Evolutionary conservation across 2,329 filamentous ascomycete genomes (phyloP).

Genomic region (Diplodia corticola): DNA sequence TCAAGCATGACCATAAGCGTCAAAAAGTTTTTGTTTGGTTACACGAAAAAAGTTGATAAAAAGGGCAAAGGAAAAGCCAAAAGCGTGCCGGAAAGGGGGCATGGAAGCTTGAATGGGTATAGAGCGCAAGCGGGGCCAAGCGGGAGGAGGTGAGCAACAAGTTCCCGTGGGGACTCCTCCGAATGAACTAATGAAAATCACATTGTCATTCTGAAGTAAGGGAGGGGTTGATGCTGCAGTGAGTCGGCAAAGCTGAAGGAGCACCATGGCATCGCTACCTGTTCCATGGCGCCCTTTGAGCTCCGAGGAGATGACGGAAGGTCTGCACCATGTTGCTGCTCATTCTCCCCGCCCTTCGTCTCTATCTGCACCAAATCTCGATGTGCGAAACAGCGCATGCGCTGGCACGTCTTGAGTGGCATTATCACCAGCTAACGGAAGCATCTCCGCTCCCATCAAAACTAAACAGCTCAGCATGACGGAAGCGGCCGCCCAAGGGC

Average conservation of each 20-base stretch:
- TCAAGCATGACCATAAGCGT: not conserved
- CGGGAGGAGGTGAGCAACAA: not conserved
- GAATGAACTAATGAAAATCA: not conserved
- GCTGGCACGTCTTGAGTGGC: not conserved
- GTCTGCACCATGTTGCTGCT: too few species aligned
- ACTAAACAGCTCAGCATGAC: too few species aligned
- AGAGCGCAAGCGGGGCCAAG: constrained; percentile 17
- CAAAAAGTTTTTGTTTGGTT: constrained; percentile 21
- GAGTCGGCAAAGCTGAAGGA: not conserved
- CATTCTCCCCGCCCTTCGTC: too few species aligned
- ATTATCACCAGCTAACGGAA: too few species aligned
- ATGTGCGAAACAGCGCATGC: not conserved
- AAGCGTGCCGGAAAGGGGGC: not conserved
- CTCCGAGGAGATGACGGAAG: too few species aligned
- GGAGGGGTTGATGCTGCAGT: not conserved
- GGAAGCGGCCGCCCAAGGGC: too few species aligned
- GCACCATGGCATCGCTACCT: not conserved
- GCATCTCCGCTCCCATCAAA: too few species aligned
- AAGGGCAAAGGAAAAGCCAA: constrained; percentile 17
- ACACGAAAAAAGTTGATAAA: constrained; percentile 3
- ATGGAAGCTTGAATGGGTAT: constrained; percentile 18
- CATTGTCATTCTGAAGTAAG: not conserved
- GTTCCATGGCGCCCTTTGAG: too few species aligned
- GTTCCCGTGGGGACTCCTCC: not conserved
- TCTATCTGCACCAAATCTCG: not conserved